Conservation (phyloP, 2,329 filamentous ascomycete genomes). For the Endoconidiophora laricicola region DNA sequence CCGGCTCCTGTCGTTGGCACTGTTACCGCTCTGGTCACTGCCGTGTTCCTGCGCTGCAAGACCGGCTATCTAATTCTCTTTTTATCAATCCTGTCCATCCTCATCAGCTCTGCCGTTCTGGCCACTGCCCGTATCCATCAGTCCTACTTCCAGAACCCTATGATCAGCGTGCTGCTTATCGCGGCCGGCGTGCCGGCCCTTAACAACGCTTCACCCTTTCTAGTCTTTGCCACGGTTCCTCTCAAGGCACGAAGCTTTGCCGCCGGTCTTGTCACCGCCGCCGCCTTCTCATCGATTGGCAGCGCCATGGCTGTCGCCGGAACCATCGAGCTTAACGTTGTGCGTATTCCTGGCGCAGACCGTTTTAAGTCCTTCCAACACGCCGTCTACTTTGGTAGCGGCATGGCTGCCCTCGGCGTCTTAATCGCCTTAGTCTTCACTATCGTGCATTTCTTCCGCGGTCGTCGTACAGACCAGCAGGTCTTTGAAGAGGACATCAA, state of each 20-base stretch:
- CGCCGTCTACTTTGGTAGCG: conserved; percentile 26
- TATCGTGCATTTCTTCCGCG: neutral
- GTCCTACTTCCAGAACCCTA: conserved; percentile 47
- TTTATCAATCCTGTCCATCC: conserved; percentile 26
- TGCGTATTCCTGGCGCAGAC: conserved; percentile 16
- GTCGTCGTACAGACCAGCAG: neutral
- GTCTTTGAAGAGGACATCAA: neutral
- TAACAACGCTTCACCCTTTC: conserved; percentile 43
- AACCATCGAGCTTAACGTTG: conserved; percentile 36
- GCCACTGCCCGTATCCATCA: conserved; percentile 21
- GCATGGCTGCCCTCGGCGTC: conserved; percentile 22
- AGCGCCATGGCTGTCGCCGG: conserved; percentile 49
- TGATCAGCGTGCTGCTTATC: conserved; percentile 40
- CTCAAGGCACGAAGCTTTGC: conserved; percentile 29
- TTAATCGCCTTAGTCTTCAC: conserved; percentile 16
- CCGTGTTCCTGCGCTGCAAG: conserved; percentile 24
- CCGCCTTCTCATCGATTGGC: conserved; percentile 52
- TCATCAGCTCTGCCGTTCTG: conserved; percentile 26
- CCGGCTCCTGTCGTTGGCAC: conserved; percentile 28
- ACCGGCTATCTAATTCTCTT: conserved; percentile 22
- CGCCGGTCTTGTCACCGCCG: conserved; percentile 40
- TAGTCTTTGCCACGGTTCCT: conserved; percentile 36
- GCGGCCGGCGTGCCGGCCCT: conserved; percentile 50
- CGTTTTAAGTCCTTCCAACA: conserved; percentile 22
- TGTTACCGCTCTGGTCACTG: conserved; percentile 27